Evolutionary conservation across 2,329 filamentous ascomycete species (phyloP), one percentile per base, ranked within the genome.

Genomic region (Chaetomiaceae sp.): DNA sequence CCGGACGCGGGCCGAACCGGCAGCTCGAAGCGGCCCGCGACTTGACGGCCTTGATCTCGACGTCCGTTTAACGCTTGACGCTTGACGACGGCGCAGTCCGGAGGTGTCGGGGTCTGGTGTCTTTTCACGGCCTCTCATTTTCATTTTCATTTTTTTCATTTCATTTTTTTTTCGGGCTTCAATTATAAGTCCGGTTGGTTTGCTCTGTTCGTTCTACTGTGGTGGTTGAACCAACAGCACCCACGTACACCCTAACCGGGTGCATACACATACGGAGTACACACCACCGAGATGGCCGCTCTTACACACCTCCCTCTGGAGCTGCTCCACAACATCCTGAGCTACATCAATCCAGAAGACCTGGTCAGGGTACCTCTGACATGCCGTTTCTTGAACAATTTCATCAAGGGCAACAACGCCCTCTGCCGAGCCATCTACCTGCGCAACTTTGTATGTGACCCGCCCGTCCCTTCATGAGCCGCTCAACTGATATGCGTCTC

Each of bases 371-470:
- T 86, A 39, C 72, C 74, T 33, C 66, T 64, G 52, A 75, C 76
- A 41, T 86, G 79, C 63, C 72, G 67, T 16, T 63, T 61, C 10
- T 68, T 90, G 41, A 67, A 78, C 52, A 65, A 69, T 30, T 79
- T 81, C 55, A 71, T 86, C 46, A 72, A 68, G 43, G 73, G 71
- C 38, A 87, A 89, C 62, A 64, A 66, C 14, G 68, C 78, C 8
- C 68, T 90, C 12, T 84, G 75, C 65, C 82, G 78, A 53, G 74
- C 77, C 19, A 68, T 87, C 6, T 90, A 87, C 63, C 65, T 83
- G 4, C 70, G 70, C 14, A 65, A 67, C 38, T 73, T 82, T 48
- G 83, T 86, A 65, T 60, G 70, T 55, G 9, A 12, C 30, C 30
- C 14, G 30, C 30, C 6, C 14, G 30, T 33, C 14, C 14, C 10